Percentiles rank a stretch among this genome's conserved stretches.
phyloP scores from a whole-genome alignment of 2,329 filamentous ascomycete genomes.

The Acrocalymma vagum region DNA sequence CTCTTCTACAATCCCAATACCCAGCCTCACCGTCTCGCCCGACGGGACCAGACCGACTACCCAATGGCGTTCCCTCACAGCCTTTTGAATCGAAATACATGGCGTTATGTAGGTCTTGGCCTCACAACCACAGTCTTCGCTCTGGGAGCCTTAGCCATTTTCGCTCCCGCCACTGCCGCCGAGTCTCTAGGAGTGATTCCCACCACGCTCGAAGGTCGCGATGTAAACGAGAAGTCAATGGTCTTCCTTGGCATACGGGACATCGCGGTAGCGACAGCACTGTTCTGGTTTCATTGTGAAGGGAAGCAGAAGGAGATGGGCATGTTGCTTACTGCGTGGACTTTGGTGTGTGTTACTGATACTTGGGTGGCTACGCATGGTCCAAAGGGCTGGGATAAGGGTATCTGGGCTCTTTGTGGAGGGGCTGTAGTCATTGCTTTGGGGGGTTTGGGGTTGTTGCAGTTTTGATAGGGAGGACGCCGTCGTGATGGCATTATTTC shows the following conservation, averaged over 20 bases:
- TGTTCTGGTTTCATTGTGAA: conserved; percentile 2
- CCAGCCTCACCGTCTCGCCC: not conserved
- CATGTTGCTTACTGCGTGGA: not conserved
- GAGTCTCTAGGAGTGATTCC: conserved; percentile 4
- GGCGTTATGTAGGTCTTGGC: conserved; percentile 12
- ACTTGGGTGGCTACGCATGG: conserved; percentile 1
- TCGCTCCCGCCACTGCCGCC: conserved; percentile 1
- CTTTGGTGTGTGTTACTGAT: not conserved
- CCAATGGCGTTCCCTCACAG: conserved; percentile 1
- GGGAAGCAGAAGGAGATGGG: not conserved
- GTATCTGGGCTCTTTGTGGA: not conserved
- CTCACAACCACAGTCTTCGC: conserved; percentile 11
- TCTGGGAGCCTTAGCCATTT: conserved; percentile 5
- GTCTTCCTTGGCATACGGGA: conserved; percentile 17
- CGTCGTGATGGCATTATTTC: too few species aligned
- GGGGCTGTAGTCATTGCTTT: conserved; percentile 3
- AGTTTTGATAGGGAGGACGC: conserved; percentile 2
- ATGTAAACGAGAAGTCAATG: conserved; percentile 11
- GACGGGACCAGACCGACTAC: too few species aligned
- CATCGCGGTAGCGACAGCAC: conserved; percentile 2
- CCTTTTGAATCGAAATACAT: conserved; percentile 2
- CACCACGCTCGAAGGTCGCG: conserved; percentile 8
- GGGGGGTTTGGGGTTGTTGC: conserved; percentile 7
- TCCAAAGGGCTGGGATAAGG: not conserved
- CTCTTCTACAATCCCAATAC: too few species aligned